A percentile compares a stretch with the other conserved stretches of the same genome.
Evolutionary conservation across 495 filamentous ascomycete genomes (phyloP).

Genomic region (Barbatosphaeria neglecta): DNA sequence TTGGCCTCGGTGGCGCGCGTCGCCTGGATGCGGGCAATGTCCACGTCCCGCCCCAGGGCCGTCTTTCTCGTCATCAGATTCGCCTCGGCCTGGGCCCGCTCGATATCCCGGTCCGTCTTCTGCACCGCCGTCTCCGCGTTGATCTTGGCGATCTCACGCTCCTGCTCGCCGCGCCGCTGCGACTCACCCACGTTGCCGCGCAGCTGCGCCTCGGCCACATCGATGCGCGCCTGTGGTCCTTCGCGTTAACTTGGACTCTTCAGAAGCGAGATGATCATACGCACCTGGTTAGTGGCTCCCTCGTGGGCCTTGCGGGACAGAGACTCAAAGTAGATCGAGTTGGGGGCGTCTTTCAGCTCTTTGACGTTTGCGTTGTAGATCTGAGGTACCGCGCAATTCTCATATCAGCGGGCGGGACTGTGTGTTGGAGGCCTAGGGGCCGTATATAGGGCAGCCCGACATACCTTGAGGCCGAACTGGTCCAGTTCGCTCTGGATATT

Average conservation of each 20-base stretch:
- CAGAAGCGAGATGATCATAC: constrained; percentile 1
- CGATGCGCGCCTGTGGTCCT: constrained; percentile 37
- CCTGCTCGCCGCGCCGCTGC: constrained; percentile 61
- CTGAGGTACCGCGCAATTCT: background rate
- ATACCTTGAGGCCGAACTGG: constrained; percentile 63
- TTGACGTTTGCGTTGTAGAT: constrained; percentile 75
- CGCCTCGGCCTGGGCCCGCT: constrained; percentile 67
- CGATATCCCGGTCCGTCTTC: constrained; percentile 70
- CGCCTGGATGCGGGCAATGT: constrained; percentile 59
- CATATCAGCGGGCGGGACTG: too few relatives aligned
- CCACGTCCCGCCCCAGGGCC: constrained; percentile 55
- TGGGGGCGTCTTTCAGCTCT: constrained; percentile 67
- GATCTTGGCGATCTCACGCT: constrained; percentile 73
- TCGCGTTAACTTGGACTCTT: background rate
- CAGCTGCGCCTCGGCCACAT: constrained; percentile 70
- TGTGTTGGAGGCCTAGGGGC: background rate
- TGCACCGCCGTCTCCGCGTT: constrained; percentile 69
- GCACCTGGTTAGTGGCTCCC: constrained; percentile 62
- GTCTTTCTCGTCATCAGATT: constrained; percentile 58
- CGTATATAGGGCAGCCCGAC: constrained; percentile 54
- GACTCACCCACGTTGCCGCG: constrained; percentile 70
- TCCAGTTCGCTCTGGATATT: constrained; percentile 66
- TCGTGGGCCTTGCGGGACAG: constrained; percentile 74
- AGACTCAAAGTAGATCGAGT: constrained; percentile 66
- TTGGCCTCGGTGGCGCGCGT: constrained; percentile 55